Conservation (phyloP, 179 eudicot genomes). For the Beta lomatogona region DNA sequence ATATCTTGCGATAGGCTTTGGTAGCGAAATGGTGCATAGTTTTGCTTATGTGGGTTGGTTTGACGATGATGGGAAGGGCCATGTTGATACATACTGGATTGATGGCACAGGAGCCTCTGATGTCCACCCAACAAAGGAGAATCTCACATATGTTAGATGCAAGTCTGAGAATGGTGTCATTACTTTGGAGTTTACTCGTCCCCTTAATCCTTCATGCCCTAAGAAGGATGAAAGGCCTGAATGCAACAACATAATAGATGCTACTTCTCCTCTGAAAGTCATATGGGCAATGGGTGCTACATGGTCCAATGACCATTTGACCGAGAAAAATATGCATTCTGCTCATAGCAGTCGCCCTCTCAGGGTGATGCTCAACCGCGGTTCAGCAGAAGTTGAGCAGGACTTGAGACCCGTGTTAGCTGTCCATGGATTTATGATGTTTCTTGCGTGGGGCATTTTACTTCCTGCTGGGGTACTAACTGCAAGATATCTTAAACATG, state of each 20-base stretch:
- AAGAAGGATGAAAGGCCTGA: slow-evolving; percentile 58
- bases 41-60: slow-evolving; percentile 96
- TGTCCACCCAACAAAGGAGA: slow-evolving; percentile 77
- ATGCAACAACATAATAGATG: slow-evolving; percentile 81
- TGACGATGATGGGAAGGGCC: slow-evolving; percentile 71
- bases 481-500: slow-evolving; percentile 77
- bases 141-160: slow-evolving; percentile 84
- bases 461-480: slow-evolving; percentile 84
- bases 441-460: slow-evolving; percentile 84
- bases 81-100: slow-evolving; percentile 77
- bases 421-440: slow-evolving; percentile 43
- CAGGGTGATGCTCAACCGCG: slow-evolving; percentile 71
- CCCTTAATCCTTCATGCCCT: slow-evolving; percentile 69
- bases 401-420: slow-evolving; percentile 86
- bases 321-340: slow-evolving; percentile 85
- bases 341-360: slow-evolving; percentile 77
- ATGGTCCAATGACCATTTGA: slow-evolving; percentile 73
- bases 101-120: slow-evolving; percentile 68
- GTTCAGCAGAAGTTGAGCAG: slow-evolving; percentile 93
- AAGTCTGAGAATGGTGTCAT: slow-evolving; percentile 91
- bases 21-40: slow-evolving; percentile 83
- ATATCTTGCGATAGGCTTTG: slow-evolving; percentile 89
- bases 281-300: slow-evolving; percentile 97
- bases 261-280: slow-evolving; percentile 78
- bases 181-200: slow-evolving; percentile 92